Base-by-base conservation (phyloP, 768 basidiomycete genomes). In the Termitomyces sp. region DNA sequence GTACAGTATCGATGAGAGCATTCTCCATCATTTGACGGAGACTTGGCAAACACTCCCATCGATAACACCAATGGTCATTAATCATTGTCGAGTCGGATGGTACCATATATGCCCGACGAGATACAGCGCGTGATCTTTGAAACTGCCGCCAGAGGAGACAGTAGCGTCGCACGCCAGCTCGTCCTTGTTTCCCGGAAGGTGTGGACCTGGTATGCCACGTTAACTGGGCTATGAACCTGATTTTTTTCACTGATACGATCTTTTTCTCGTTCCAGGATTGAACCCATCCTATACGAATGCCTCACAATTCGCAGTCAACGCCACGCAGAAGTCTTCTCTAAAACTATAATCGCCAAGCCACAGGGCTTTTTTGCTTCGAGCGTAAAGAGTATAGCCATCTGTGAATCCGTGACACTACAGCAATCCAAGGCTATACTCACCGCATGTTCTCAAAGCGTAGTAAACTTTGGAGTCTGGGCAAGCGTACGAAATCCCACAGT, bases 201-300 rank as follows among this genome's bases (percentile, higher is more conserved):
- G 22, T 59, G 60, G 31, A 47, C 33, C 23, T 69, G 68, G 69
- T 69, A 47, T 36, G 68, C 56, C 13, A 31, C n/a, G 22, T 48
- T 41, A 23, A 49, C 31, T 15, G 41, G 16, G 5, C 35, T 7
- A 1, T 2, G 3, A 5, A 13, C 25, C n/a, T 50, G n/a, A n/a
- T n/a, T 35, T 11, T 6, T 16, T 35, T 29, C 10, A 13, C 38
- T 55, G 15, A 38, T 40, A 29, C 40, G 2, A 9, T 41, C 3
- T 23, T 33, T 18, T 33, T 22, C 35, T 18, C 13, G 20, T 2
- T 32, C 2, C 23, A 69, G 68, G 66, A 62, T 67, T 36, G 60
- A 66, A 35, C 67, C 64, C 20, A 65, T 69, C 25, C 54, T 69
- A 11, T 69, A 69, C 33, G 60, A 64, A 57, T 64, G 62, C 47